phyloP scores from a whole-genome alignment of 2,329 filamentous ascomycete genomes.

The Pyrenochaeta sp. region DNA sequence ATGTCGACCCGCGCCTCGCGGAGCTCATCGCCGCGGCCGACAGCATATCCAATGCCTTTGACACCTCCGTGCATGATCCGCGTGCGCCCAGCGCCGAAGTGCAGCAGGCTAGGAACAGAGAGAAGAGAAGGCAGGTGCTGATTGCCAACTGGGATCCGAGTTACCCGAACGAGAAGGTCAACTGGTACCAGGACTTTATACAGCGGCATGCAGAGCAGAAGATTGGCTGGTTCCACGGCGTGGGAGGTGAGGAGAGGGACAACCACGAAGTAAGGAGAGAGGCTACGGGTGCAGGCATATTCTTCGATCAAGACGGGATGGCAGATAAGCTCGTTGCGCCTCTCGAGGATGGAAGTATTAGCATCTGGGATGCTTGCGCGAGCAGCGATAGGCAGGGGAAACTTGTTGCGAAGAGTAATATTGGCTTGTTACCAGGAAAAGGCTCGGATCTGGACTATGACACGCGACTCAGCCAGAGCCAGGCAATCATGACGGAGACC shows the following conservation, averaged over 20 bases:
- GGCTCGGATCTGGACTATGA: conserved; percentile 54
- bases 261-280: conserved; percentile 62
- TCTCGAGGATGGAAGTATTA: conserved; percentile 86
- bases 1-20: conserved; percentile 54
- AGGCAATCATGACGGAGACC: conserved; percentile 72
- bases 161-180: conserved; percentile 73
- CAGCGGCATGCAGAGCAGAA: conserved; percentile 79
- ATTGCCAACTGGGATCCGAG: conserved; percentile 85
- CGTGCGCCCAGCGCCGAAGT: conserved; percentile 41
- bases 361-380: conserved; percentile 74
- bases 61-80: conserved; percentile 31
- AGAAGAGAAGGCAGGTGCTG: conserved; percentile 62
- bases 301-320: conserved; percentile 66
- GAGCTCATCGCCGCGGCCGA: conserved; percentile 54
- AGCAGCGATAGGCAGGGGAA: conserved; percentile 68
- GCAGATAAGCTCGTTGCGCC: conserved; percentile 74
- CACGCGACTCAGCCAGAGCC: conserved; percentile 54
- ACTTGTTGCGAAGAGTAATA: conserved; percentile 70
- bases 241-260: conserved; percentile 52
- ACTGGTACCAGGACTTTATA: conserved; percentile 91
- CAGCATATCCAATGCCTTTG: conserved; percentile 37
- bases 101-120: conserved; percentile 40
- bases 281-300: conserved; percentile 73
- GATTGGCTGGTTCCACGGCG: conserved; percentile 78
- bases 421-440: conserved; percentile 72